These are phyloP conservation scores for Pelargonium myrrhifolium DNA, from an alignment of 441 rosid genomes.

Conservation along the genomic window DNA sequence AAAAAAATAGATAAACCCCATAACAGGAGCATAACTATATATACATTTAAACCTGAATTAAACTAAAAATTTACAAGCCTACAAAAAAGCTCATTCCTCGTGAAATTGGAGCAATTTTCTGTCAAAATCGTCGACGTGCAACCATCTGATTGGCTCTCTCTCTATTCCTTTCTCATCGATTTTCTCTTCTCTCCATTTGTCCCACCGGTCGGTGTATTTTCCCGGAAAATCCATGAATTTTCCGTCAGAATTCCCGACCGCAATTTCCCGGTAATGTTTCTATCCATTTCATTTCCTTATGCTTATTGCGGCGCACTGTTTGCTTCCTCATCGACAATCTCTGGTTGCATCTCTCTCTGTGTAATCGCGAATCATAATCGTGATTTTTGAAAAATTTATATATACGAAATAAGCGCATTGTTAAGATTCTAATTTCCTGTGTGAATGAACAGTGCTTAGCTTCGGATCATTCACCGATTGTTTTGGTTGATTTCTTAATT, in stretches of 20 bases:
- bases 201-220: slow-evolving; percentile 40
- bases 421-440: too few relatives aligned
- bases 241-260: slow-evolving; percentile 2
- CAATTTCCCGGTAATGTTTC: slow-evolving; percentile 28
- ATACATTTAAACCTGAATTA: too few relatives aligned
- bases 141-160: slow-evolving; percentile 19
- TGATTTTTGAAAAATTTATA: too few relatives aligned
- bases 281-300: slow-evolving; percentile 18
- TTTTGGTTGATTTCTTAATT: neutral
- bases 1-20: too few relatives aligned
- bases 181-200: too few relatives aligned
- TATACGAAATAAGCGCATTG: too few relatives aligned
- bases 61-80: slow-evolving; percentile 4
- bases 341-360: neutral
- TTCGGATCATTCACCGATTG: neutral
- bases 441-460: too few relatives aligned
- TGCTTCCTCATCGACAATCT: neutral
- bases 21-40: too few relatives aligned
- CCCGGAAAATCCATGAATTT: slow-evolving; percentile 24
- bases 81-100: slow-evolving; percentile 10
- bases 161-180: slow-evolving; percentile 7
- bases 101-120: slow-evolving; percentile 19
- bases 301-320: too few relatives aligned
- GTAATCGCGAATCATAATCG: neutral
- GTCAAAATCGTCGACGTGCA: slow-evolving; percentile 35